A percentile compares a stretch with the other conserved stretches of the same genome.
Conservation (phyloP, 331 rosid species). For the Erythrophleum ivorense region DNA sequence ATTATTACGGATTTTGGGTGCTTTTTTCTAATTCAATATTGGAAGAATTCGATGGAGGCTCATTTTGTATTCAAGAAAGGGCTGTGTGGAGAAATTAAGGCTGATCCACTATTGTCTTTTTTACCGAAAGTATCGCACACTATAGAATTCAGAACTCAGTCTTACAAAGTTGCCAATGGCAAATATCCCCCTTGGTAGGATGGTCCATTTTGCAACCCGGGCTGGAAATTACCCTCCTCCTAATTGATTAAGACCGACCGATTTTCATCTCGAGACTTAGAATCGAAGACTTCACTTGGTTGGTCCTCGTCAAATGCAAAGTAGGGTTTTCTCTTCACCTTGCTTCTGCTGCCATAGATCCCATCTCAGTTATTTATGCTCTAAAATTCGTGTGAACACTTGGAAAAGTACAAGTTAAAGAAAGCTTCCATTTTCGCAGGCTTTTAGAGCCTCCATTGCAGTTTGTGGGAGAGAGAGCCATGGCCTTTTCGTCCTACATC, state of each 20-base stretch:
- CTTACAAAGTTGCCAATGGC: background rate
- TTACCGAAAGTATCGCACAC: background rate
- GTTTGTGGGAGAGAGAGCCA: constrained; percentile 24
- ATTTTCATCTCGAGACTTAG: constrained; percentile 7
- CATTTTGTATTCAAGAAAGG: background rate
- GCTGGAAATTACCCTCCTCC: background rate
- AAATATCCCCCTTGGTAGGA: background rate
- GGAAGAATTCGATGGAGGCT: background rate
- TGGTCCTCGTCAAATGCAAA: background rate
- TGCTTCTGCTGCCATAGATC: background rate
- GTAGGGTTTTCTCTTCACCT: constrained; percentile 17
- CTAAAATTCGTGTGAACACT: background rate
- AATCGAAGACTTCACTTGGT: background rate
- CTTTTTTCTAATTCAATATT: background rate
- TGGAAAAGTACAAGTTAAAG: background rate
- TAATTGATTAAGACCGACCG: too few species aligned
- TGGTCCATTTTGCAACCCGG: background rate
- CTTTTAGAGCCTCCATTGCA: background rate
- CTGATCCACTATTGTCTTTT: background rate
- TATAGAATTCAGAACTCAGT: background rate
- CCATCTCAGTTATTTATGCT: background rate
- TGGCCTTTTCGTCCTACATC: constrained; percentile 72
- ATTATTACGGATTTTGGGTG: background rate
- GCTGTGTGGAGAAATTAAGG: background rate
- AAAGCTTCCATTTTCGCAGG: background rate